phyloP scores from a whole-genome alignment of 495 filamentous ascomycete species.

The Staphylotrichum longicolle region DNA sequence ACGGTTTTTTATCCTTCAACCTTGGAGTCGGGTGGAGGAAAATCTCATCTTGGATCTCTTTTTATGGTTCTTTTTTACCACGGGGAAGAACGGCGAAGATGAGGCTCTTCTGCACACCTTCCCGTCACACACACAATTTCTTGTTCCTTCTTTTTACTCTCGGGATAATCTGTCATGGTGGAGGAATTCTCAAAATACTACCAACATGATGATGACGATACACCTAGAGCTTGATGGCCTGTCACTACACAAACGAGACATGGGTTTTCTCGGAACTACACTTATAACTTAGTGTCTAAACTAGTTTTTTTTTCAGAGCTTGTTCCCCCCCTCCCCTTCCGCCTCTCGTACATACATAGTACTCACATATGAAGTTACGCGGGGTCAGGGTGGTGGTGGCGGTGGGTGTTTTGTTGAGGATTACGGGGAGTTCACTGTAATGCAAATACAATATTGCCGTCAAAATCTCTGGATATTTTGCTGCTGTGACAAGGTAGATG shows the following conservation, averaged over 20 bases:
- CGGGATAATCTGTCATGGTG: slow-evolving; percentile 10
- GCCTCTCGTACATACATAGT: neutral
- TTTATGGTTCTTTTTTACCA: neutral
- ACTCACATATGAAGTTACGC: neutral
- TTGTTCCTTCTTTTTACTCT: slow-evolving; percentile 6
- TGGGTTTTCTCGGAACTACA: neutral
- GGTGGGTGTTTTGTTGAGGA: slow-evolving; percentile 1
- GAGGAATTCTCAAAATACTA: neutral
- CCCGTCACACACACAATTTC: slow-evolving; percentile 7
- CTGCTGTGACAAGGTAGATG: too few relatives aligned
- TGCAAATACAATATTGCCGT: neutral
- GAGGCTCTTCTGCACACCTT: neutral
- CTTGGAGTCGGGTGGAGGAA: slow-evolving; percentile 6
- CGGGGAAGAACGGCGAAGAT: too few relatives aligned
- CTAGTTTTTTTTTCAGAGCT: too few relatives aligned
- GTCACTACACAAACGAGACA: neutral
- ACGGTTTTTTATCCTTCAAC: neutral
- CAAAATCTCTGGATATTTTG: neutral
- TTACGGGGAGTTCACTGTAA: slow-evolving; percentile 1
- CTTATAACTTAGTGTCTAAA: slow-evolving; percentile 14
- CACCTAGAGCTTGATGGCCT: slow-evolving; percentile 1
- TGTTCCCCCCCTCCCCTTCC: too few relatives aligned
- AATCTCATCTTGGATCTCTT: neutral
- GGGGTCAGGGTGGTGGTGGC: neutral
- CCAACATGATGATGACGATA: slow-evolving; percentile 16